Base-by-base conservation (phyloP, 1,284 basidiomycete species). In the Cutaneotrichosporon sp. region DNA sequence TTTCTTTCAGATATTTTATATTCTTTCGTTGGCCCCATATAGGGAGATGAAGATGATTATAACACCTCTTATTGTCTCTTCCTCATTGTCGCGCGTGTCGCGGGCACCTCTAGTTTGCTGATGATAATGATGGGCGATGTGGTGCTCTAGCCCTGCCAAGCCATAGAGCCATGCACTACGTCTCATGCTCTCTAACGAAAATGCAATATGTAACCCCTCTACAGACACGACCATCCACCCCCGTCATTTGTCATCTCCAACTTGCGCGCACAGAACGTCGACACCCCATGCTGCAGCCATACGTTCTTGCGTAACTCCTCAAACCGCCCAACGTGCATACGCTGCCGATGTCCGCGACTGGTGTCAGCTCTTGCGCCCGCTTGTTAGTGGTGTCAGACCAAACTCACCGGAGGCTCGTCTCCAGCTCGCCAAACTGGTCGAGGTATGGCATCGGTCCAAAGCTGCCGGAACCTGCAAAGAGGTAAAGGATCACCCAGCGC, bases 371-470 rank as follows among this genome's bases (percentile, higher is more conserved):
- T 5, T 30, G 8, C 6, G 42, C 49, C n/a, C 26, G 32, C 0
- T 14, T 22, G 49, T 31, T 5, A 46, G 11, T 3, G 16, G 50
- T 26, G 30, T 13, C 9, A 16, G 3, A 21, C 14, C 38, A 47
- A 47, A 76, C 85, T 75, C 78, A 93, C 90, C 92, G 87, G 87
- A 97, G 91, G 0, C 90, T 91, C 18, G 91, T 84, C 78, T 99
- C 97, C 5, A 93, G 86, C 77, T 99, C 96, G 0, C 97, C 97
- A 69, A 99, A 96, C 5, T 88, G 87, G 72, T 99, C 97, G 50
- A 99, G 85, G 75, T 97, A 99, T 0, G 97, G 95, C 53, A 94
- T 91, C 26, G 88, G 87, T 1, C 87, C 85, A 80, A 97, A 98
- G 4, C 90, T 87, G 10, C 96, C 97, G 62, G 90, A 92, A 65